Conservation (phyloP, 2,329 filamentous ascomycete genomes). For the Colletotrichum sp. region DNA sequence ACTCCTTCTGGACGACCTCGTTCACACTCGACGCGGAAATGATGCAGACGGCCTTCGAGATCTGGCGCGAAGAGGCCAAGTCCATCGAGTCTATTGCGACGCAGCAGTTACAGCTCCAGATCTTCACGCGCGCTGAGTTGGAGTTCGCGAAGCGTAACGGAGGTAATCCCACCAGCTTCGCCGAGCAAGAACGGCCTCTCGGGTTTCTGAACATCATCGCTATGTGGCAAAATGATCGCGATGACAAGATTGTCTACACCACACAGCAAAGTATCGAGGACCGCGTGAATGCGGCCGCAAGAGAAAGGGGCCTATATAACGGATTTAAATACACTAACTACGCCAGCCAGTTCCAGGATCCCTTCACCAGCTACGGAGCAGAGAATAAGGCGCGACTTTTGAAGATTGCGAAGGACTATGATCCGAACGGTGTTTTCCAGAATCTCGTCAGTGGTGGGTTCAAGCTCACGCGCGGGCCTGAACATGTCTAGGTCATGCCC, state of each 20-base stretch:
- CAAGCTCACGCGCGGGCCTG: constrained; percentile 29
- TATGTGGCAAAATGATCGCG: constrained; percentile 28
- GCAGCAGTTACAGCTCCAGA: constrained; percentile 38
- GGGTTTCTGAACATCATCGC: constrained; percentile 25
- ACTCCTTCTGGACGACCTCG: constrained; percentile 26
- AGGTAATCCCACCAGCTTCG: constrained; percentile 36
- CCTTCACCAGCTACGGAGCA: constrained; percentile 43
- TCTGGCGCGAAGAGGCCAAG: constrained; percentile 21
- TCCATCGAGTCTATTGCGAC: constrained; percentile 21
- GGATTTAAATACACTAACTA: constrained; percentile 53
- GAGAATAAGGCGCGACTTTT: constrained; percentile 39
- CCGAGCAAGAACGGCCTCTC: constrained; percentile 19
- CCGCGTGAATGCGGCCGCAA: constrained; percentile 30
- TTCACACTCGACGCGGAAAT: background rate
- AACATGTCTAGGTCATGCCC: background rate
- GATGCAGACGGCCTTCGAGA: background rate
- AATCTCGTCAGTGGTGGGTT: constrained; percentile 43
- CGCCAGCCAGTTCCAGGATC: constrained; percentile 38
- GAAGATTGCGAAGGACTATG: constrained; percentile 38
- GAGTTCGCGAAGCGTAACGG: constrained; percentile 32
- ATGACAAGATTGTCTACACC: constrained; percentile 37
- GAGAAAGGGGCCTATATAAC: constrained; percentile 35
- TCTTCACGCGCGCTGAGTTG: constrained; percentile 40
- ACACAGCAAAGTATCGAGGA: constrained; percentile 30
- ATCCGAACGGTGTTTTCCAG: constrained; percentile 40